Evolutionary conservation across 192 early-diverging fungal species (phyloP).

Genomic region (Nowakowskiella sp.): DNA sequence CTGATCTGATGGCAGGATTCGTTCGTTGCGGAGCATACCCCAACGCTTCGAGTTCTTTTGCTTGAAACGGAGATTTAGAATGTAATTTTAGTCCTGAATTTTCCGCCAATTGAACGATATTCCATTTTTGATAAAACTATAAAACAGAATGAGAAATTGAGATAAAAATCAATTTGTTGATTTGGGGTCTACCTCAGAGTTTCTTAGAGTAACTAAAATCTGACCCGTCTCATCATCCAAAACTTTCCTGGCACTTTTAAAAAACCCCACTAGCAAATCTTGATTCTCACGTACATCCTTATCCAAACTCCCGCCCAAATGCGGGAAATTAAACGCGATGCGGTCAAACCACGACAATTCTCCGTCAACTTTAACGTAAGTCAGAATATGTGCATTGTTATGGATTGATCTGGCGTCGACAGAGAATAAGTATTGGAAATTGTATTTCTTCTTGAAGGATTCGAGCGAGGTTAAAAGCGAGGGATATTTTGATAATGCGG

Average conservation of each 20-base stretch:
- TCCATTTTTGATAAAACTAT: constrained; percentile 27
- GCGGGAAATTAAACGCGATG: constrained; percentile 37
- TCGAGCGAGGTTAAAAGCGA: too few species aligned
- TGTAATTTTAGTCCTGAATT: constrained; percentile 11
- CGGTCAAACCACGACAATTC: constrained; percentile 11
- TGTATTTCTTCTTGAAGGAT: too few species aligned
- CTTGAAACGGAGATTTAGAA: constrained; percentile 16
- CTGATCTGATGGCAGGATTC: constrained; percentile 31
- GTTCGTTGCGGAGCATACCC: constrained; percentile 36
- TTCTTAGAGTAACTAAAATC: constrained; percentile 27
- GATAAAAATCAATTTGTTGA: neutral
- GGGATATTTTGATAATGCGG: too few species aligned
- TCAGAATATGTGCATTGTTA: too few species aligned
- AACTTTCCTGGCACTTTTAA: constrained; percentile 8
- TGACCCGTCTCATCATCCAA: constrained; percentile 11
- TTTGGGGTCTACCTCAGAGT: neutral
- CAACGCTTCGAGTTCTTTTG: constrained; percentile 19
- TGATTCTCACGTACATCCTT: constrained; percentile 14
- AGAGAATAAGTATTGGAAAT: too few species aligned
- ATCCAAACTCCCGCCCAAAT: constrained; percentile 24
- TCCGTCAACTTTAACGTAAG: constrained; percentile 1
- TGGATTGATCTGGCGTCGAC: too few species aligned
- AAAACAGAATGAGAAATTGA: neutral
- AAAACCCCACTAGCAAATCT: constrained; percentile 22
- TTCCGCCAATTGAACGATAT: constrained; percentile 17